Evolutionary conservation across 805 yeast species (phyloP), one percentile per base, ranked within the genome.

Genomic region (Lipomyces chichibuensis): DNA sequence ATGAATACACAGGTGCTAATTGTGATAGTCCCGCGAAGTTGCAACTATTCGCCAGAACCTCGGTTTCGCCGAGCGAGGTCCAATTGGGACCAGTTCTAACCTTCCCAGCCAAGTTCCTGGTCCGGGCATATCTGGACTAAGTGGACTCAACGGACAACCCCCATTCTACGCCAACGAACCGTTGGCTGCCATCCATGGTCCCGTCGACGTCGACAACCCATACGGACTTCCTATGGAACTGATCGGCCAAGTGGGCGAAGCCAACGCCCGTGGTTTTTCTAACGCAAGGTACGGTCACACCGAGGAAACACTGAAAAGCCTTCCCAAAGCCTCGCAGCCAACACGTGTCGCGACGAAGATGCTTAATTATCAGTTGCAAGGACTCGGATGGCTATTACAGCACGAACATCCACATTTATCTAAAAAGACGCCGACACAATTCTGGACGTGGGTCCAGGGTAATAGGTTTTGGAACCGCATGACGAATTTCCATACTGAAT

Each of bases 311-410:
- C 20, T 67, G 51, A 35, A 58, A 37, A 52, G 58, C n/a, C 56
- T 67, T 32, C 57, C 55, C 5, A 25, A 17, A n/a, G 65, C 66
- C 7, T n/a, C 43, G 20, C 70, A 67, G 43, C 70, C 70, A 3
- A 5, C 39, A 1, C 64, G 64, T 1, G 32, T 67, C 6, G 17
- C 32, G 17, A 67, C 70, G 8, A 58, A 65, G 43, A 51, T 67
- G 59, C 69, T 67, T 11, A 59, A 65, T 29, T 67, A 67, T 59
- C 70, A 67, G 51, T 59, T 46, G 25, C 70, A 67, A 37, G 70
- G 70, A 20, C 64, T 67, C 13, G 70, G 56, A 11, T 67, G 70
- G 70, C 62, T 67, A 9, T 13, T 67, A 5, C 59, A 62, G 55
- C 65, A 62, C 25, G 70, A 67, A 56, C 70, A 67, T 57, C 70